Evolutionary conservation across 2,329 filamentous ascomycete genomes (phyloP).

Genomic region (Fusarium palustre): DNA sequence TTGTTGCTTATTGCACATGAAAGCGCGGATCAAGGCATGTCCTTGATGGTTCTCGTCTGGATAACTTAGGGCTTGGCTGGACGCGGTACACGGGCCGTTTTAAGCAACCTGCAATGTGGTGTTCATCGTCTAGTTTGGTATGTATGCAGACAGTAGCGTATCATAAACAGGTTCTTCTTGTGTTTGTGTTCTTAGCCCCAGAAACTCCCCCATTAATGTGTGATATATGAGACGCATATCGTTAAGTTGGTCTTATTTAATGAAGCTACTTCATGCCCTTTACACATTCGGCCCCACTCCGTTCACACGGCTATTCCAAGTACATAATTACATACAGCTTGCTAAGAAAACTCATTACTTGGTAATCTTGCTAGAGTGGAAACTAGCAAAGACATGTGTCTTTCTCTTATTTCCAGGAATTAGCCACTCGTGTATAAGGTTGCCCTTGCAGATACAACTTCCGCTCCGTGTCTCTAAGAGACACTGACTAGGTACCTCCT

Average conservation of each 20-base stretch:
- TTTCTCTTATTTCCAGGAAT: constrained; percentile 45
- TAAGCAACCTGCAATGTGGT: constrained; percentile 23
- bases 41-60: constrained; percentile 11
- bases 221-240: neutral
- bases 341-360: constrained; percentile 9
- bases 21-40: constrained; percentile 2
- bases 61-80: constrained; percentile 9
- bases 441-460: constrained; percentile 35
- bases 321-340: constrained; percentile 3
- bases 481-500: no score
- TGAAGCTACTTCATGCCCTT: constrained; percentile 21
- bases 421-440: constrained; percentile 26
- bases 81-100: constrained; percentile 26
- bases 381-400: constrained; percentile 15
- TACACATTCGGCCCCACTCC: constrained; percentile 12
- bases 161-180: constrained; percentile 13
- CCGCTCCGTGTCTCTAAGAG: constrained; percentile 12
- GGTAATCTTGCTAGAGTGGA: constrained; percentile 15
- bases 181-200: constrained; percentile 10
- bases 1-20: constrained; percentile 21
- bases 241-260: constrained; percentile 3
- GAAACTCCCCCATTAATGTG: neutral
- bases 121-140: constrained; percentile 11
- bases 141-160: constrained; percentile 1
- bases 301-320: constrained; percentile 10